phyloP scores from a whole-genome alignment of 352 stramenopile genomes.

The Phytophthora fragariae region DNA sequence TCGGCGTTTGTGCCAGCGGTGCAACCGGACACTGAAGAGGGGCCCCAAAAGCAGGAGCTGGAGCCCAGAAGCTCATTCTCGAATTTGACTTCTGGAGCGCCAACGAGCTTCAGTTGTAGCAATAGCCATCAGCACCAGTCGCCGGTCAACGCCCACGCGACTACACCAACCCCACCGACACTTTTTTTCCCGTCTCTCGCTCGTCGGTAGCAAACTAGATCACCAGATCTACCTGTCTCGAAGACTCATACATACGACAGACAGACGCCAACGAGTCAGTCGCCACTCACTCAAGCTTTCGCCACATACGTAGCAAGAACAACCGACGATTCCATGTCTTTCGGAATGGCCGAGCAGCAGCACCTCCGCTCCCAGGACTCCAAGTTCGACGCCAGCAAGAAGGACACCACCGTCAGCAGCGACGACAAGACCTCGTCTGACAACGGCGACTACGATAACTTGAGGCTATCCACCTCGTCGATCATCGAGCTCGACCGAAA shows the following conservation, averaged over 20 bases:
- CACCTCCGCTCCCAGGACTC: slow-evolving; percentile 25
- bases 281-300: slow-evolving; percentile 23
- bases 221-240: slow-evolving; percentile 14
- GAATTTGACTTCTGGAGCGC: slow-evolving; percentile 35
- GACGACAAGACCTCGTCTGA: slow-evolving; percentile 16
- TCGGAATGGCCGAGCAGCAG: slow-evolving; percentile 40
- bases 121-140: slow-evolving; percentile 19
- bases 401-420: slow-evolving; percentile 24
- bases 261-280: slow-evolving; percentile 32
- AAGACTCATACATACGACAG: slow-evolving; percentile 13
- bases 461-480: slow-evolving; percentile 39
- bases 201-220: slow-evolving; percentile 38
- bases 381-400: slow-evolving; percentile 10
- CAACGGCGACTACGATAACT: slow-evolving; percentile 30
- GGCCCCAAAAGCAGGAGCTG: slow-evolving; percentile 18
- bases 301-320: slow-evolving; percentile 12
- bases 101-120: slow-evolving; percentile 24
- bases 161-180: slow-evolving; percentile 20
- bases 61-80: slow-evolving; percentile 38
- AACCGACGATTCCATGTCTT: slow-evolving; percentile 29
- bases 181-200: slow-evolving; percentile 2
- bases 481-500: slow-evolving; percentile 71
- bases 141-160: slow-evolving; percentile 6
- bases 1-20: slow-evolving; percentile 37
- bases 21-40: slow-evolving; percentile 43